Conservation (phyloP, 2,329 filamentous ascomycete genomes). For the Colletotrichum sp. region DNA sequence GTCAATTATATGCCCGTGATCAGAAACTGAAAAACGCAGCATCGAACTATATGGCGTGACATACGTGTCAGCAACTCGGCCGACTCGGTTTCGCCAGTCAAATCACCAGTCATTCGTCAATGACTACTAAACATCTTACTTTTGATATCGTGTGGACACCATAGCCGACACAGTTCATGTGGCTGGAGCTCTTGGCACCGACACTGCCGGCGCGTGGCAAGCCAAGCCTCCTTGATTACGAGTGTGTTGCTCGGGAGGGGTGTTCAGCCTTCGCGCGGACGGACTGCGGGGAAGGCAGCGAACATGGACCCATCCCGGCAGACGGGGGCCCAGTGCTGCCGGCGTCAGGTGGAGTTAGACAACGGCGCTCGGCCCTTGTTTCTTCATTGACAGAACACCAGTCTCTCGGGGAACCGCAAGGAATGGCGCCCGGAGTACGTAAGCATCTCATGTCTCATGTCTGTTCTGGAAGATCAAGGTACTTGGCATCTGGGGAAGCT, state of each 20-base stretch:
- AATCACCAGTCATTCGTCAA: background rate
- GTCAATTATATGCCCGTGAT: background rate
- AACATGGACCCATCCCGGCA: background rate
- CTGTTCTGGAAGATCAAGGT: background rate
- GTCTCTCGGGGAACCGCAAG: background rate
- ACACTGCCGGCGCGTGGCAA: background rate
- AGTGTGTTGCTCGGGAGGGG: background rate
- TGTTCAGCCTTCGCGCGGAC: background rate
- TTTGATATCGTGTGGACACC: background rate
- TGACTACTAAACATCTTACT: background rate
- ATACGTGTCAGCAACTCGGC: background rate
- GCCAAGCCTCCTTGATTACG: background rate
- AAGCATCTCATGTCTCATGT: background rate
- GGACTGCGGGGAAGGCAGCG: conserved; percentile 6
- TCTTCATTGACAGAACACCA: background rate
- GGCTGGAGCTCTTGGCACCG: background rate
- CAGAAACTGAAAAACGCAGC: conserved; percentile 7
- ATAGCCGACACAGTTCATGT: background rate
- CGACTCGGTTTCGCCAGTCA: background rate
- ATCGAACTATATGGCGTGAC: background rate
- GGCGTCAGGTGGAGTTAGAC: conserved; percentile 6
- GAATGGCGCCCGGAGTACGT: background rate
- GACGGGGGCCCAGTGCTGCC: background rate
- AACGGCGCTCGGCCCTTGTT: conserved; percentile 1
- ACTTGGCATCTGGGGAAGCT: background rate